Base-by-base conservation (phyloP, 2,329 filamentous ascomycete species). In the Fusarium coicis region DNA sequence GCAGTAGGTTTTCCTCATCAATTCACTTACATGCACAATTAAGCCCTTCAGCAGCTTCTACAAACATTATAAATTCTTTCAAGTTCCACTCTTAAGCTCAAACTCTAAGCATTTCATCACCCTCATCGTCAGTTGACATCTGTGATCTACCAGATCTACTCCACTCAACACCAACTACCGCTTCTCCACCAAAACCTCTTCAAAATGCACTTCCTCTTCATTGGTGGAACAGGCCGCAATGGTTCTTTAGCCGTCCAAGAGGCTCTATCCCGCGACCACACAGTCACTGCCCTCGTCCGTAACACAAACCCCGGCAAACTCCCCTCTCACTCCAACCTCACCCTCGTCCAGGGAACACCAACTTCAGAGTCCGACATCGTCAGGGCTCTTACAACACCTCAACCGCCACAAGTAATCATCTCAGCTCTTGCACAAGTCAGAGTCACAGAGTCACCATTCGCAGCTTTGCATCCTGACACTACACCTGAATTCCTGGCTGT, bases 171-270 rank as follows among this genome's bases (percentile, higher is more conserved):
- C 15, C 21, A 23, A 44, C 36, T 47, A 15, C 26, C 42, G 10
- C 19, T 4, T 18, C 40, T 37, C 26, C 37, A 57, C 9, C 14
- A 23, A 10, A 37, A 36, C 12, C 15, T 0, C 7, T 32, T 8
- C 44, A 71, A 19, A 9, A 73, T 73, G 70, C 66, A 73, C 10
- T 59, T 73, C n/a, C 46, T 73, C 16, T n/a, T 71, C 37, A 67
- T 73, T 21, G 66, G 70, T 3, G 70, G 66, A 30, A 73, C 70
- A 11, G 70, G 70, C 7, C 70, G 70, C 14, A 73, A 73, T 10
- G 70, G 70, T 44, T 74, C 70, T 3, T 9, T 73, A 7, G 66
- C 44, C 1, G 21, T 73, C 0, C 49, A 71, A 40, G 70, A 73
- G 9, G 70, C 70, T 4, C 61, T 73, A 0, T 56, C 62, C 1